Conservation (phyloP, 164 flowering plant genomes). For the Vitis cinerea region DNA sequence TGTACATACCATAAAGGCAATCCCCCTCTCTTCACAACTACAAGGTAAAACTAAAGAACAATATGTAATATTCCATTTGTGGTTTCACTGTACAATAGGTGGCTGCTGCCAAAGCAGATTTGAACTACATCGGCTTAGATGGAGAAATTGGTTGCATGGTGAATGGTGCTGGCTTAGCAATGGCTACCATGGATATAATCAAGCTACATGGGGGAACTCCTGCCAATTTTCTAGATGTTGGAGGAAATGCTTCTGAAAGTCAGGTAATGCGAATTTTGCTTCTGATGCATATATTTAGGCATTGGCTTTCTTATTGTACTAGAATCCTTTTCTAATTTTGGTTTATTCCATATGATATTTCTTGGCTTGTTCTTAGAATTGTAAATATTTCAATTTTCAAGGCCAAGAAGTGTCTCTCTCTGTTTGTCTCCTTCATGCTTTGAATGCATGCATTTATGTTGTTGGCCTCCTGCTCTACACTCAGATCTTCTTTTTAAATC, state of each 20-base stretch:
- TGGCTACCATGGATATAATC: slow-evolving; percentile 99
- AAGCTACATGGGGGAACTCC: slow-evolving; percentile 99
- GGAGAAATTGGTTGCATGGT: slow-evolving; percentile 99
- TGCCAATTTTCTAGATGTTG: slow-evolving; percentile 98
- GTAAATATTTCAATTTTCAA: neutral
- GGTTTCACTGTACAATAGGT: slow-evolving; percentile 47
- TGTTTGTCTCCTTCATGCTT: too few relatives aligned
- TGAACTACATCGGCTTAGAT: slow-evolving; percentile 97
- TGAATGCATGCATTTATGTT: too few relatives aligned
- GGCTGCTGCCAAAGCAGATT: slow-evolving; percentile 92
- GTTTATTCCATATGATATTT: too few relatives aligned
- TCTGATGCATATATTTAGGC: slow-evolving; percentile 1
- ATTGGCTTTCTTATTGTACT: neutral
- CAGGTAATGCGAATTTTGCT: slow-evolving; percentile 56
- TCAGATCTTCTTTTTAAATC: too few relatives aligned
- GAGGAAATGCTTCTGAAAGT: slow-evolving; percentile 96
- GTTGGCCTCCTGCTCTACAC: too few relatives aligned
- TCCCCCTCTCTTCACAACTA: too few relatives aligned
- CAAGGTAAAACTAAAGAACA: too few relatives aligned
- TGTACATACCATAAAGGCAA: too few relatives aligned
- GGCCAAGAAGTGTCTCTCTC: too few relatives aligned
- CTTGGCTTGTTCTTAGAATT: neutral
- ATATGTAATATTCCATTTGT: neutral
- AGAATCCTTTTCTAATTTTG: too few relatives aligned
- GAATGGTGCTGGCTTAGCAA: slow-evolving; percentile 99